Conservation (phyloP, 495 filamentous ascomycete species). For the Aspergillus heteromorphus region DNA sequence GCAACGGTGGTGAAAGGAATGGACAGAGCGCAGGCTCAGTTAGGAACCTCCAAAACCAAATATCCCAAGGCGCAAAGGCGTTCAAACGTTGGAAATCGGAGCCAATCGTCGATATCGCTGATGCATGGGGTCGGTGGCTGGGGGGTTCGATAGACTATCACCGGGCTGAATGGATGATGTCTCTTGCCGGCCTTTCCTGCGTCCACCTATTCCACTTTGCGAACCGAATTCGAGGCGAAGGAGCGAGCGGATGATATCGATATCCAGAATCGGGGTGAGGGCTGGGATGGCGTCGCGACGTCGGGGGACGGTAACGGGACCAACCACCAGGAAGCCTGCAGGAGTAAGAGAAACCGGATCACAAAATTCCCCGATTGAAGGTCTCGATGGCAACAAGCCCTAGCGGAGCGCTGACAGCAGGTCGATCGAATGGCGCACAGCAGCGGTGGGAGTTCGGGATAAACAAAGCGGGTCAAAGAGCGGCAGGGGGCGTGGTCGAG, state of each 20-base stretch:
- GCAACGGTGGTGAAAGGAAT: conserved; percentile 14
- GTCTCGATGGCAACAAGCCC: conserved; percentile 24
- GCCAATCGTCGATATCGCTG: conserved; percentile 5
- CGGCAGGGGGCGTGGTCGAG: conserved; percentile 30
- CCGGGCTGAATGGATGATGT: background rate
- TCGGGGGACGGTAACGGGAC: background rate
- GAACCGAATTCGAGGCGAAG: background rate
- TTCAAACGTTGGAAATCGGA: conserved; percentile 8
- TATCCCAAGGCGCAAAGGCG: background rate
- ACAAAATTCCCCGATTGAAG: conserved; percentile 1
- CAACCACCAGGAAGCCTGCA: conserved; percentile 1
- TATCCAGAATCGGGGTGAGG: background rate
- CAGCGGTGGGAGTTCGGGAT: conserved; percentile 7
- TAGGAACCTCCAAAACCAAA: conserved; percentile 2
- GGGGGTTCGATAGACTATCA: background rate
- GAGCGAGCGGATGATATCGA: background rate
- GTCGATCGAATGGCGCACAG: conserved; percentile 1
- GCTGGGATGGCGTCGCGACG: conserved; percentile 17
- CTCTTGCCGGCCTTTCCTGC: background rate
- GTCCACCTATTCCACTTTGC: conserved; percentile 1
- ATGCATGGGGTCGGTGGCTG: conserved; percentile 14
- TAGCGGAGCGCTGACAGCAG: background rate
- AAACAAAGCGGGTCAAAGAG: conserved; percentile 28
- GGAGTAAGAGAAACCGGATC: background rate
- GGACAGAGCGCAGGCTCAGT: conserved; percentile 23